Percentiles rank a stretch among this genome's conserved stretches.
These are phyloP conservation scores for Venturia pyrina DNA, from an alignment of 2,329 filamentous ascomycete genomes.

Conservation along the genomic window DNA sequence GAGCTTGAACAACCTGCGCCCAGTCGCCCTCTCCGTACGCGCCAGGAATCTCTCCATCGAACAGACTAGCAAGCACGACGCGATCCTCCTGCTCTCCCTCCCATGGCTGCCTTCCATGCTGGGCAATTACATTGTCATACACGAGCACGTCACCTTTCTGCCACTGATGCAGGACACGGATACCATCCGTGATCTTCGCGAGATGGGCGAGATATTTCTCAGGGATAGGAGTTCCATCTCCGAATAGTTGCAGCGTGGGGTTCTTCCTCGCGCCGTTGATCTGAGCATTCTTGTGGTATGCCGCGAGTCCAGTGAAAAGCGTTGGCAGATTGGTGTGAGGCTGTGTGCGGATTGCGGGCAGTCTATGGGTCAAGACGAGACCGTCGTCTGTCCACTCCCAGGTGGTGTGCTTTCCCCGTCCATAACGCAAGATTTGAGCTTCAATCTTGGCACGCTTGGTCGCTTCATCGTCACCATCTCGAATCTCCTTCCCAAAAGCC, in stretches of 20 bases:
- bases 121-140: conserved; percentile 39
- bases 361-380: conserved; percentile 32
- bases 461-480: conserved; percentile 33
- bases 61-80: conserved; percentile 38
- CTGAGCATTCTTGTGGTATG: conserved; percentile 32
- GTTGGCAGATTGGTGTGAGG: conserved; percentile 35
- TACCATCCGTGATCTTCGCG: conserved; percentile 38
- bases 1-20: conserved; percentile 38
- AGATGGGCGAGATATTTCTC: conserved; percentile 34
- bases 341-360: conserved; percentile 39
- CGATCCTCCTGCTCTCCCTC: conserved; percentile 36
- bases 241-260: conserved; percentile 32
- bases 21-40: conserved; percentile 33
- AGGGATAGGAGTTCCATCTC: conserved; percentile 38
- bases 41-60: conserved; percentile 38
- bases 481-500: conserved; percentile 39
- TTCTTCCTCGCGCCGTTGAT: conserved; percentile 22
- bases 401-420: conserved; percentile 34
- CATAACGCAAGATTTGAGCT: conserved; percentile 39
- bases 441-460: conserved; percentile 36
- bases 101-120: conserved; percentile 42
- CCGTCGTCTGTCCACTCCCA: conserved; percentile 40
- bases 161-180: conserved; percentile 40
- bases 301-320: conserved; percentile 37
- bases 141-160: conserved; percentile 38